phyloP scores from a whole-genome alignment of 306 rosid species.

The Glycyrrhiza uralensis region DNA sequence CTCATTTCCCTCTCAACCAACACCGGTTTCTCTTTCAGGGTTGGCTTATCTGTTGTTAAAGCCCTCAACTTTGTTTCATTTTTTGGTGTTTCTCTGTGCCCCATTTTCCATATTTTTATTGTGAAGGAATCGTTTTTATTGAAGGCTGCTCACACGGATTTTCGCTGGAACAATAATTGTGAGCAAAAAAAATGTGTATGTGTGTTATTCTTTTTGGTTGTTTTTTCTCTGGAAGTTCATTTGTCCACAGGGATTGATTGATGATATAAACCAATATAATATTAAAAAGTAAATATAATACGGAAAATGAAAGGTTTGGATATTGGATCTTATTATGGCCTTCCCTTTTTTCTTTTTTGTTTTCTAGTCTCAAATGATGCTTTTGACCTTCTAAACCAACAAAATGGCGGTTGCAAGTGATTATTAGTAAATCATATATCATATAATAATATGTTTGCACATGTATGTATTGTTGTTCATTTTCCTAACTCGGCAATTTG shows the following conservation, averaged over 20 bases:
- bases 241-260: conserved; percentile 28
- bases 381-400: conserved; percentile 39
- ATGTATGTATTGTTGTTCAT: conserved; percentile 19
- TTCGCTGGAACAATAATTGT: conserved; percentile 32
- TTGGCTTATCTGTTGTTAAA: neutral
- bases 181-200: neutral
- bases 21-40: conserved; percentile 7
- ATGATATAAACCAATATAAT: conserved; percentile 19
- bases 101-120: conserved; percentile 7
- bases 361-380: conserved; percentile 39
- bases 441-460: conserved; percentile 22
- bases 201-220: conserved; percentile 27
- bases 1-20: neutral
- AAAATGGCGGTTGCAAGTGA: conserved; percentile 33
- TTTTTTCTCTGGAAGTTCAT: conserved; percentile 33
- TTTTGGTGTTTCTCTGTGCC: neutral
- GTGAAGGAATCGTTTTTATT: conserved; percentile 14
- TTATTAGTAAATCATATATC: conserved; percentile 26
- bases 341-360: conserved; percentile 6
- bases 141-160: conserved; percentile 13
- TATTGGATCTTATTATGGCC: conserved; percentile 37
- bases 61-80: neutral
- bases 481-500: conserved; percentile 5
- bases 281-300: neutral
- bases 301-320: conserved; percentile 22